A percentile compares a stretch with the other conserved stretches of the same genome.
phyloP scores from a whole-genome alignment of 2,329 filamentous ascomycete species.

The Calycina marina region DNA sequence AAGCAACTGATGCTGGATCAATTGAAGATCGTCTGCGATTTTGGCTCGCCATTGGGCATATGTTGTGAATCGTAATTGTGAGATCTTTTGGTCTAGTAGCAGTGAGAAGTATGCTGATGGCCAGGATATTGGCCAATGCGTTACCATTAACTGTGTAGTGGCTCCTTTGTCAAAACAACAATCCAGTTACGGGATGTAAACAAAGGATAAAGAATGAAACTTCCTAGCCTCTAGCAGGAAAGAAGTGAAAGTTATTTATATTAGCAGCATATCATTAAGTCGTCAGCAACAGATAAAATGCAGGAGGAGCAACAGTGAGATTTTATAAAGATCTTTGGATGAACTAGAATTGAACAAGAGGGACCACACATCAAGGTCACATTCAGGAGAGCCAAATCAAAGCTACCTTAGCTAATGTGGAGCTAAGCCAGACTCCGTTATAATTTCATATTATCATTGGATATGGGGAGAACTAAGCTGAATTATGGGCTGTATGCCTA shows the following conservation, averaged over 20 bases:
- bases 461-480: no score
- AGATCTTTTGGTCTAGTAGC: constrained; percentile 10
- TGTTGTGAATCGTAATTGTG: constrained; percentile 11
- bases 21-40: constrained; percentile 16
- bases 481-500: no score
- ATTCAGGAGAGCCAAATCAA: no score
- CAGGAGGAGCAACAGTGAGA: background rate
- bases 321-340: no score
- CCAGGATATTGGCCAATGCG: constrained; percentile 8
- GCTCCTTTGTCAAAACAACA: constrained; percentile 17
- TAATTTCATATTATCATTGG: no score
- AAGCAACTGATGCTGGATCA: constrained; percentile 17
- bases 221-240: constrained; percentile 4
- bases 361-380: no score
- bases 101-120: constrained; percentile 7
- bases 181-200: constrained; percentile 7
- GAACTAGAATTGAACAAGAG: no score
- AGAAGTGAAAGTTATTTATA: constrained; percentile 1
- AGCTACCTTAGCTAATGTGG: no score
- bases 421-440: no score
- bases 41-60: constrained; percentile 19
- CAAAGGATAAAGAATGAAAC: constrained; percentile 10
- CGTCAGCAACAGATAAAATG: background rate
- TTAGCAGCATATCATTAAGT: constrained; percentile 1
- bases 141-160: constrained; percentile 12